Base-by-base conservation (phyloP, 768 basidiomycete species). In the Hemileccinum rubropunctum region DNA sequence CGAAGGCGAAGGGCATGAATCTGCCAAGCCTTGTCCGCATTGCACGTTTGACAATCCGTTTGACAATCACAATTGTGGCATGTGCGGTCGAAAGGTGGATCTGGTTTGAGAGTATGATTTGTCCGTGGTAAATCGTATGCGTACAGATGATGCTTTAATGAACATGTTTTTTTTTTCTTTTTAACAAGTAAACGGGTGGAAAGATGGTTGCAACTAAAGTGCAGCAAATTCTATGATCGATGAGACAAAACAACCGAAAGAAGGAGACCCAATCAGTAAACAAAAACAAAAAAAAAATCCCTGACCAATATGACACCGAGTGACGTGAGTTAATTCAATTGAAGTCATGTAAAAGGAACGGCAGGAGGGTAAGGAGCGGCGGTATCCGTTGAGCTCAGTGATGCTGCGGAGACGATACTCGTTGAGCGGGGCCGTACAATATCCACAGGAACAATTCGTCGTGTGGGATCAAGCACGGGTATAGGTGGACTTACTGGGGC, bases 1-100 rank as follows among this genome's bases (percentile, higher is more conserved):
- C 42, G 68, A 75, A 52, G 61, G 58, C 37, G 58, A 61, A 55
- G 58, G 56, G 54, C 61, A 58, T 4, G 61, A 63, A 17, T 53
- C 48, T 12, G 62, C 66, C 52, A 79, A 76, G 57, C 52, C 76
- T 0, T 88, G 86, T 58, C 58, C 69, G 9, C 64, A 59, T 9
- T 90, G 86, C 67, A 88, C 85, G 9, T 83, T 75, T 57, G 66
- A 68, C 15, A 87, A 88, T 62, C 61, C 71, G 6, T 42, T 65
- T 13, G 76, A 75, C 44, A 73, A 66, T 13, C 36, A 60, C 37
- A 53, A 63, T 34, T 84, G 83, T 63, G 69, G 57, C 42, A 65
- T 80, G 50, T 84, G 83, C 61, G 66, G 73, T 18, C 12, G 32
- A 15, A 56, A 45, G 61, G 71, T 74, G 66, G 54, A 58, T 47